These are phyloP conservation scores for Jaltomata sinuosa DNA, from an alignment of 257 asterid genomes.

Conservation along the genomic window DNA sequence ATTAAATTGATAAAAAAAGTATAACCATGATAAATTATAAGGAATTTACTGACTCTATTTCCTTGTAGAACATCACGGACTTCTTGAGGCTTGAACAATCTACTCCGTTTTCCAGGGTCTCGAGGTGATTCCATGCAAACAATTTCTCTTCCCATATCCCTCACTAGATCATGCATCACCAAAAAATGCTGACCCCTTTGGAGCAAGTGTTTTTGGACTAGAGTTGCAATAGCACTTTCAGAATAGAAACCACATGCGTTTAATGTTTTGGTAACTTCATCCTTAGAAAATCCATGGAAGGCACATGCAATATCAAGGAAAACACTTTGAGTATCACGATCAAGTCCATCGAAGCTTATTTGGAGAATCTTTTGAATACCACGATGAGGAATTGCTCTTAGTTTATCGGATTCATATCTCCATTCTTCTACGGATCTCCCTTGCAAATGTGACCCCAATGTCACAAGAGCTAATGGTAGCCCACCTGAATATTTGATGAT, in stretches of 20 bases:
- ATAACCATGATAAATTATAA: background rate
- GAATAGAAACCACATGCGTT: background rate
- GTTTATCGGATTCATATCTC: background rate
- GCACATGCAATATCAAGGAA: background rate
- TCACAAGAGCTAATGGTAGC: constrained; percentile 6
- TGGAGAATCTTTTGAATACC: background rate
- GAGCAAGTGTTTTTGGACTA: background rate
- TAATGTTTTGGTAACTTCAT: background rate
- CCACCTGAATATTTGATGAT: background rate
- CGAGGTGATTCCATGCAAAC: background rate
- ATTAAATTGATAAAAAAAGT: background rate
- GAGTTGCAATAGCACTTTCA: background rate
- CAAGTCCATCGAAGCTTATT: background rate
- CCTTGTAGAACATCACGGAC: background rate
- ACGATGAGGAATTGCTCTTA: background rate
- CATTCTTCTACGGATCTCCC: background rate
- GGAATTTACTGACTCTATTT: background rate
- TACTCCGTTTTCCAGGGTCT: background rate
- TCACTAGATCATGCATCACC: background rate
- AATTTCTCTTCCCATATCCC: background rate
- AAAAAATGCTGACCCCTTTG: background rate
- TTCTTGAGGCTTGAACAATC: background rate
- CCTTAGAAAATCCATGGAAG: background rate
- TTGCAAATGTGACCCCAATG: background rate
- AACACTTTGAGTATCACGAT: background rate